These are phyloP conservation scores for Hericium alpestre DNA, from an alignment of 768 basidiomycete species.

Conservation along the genomic window DNA sequence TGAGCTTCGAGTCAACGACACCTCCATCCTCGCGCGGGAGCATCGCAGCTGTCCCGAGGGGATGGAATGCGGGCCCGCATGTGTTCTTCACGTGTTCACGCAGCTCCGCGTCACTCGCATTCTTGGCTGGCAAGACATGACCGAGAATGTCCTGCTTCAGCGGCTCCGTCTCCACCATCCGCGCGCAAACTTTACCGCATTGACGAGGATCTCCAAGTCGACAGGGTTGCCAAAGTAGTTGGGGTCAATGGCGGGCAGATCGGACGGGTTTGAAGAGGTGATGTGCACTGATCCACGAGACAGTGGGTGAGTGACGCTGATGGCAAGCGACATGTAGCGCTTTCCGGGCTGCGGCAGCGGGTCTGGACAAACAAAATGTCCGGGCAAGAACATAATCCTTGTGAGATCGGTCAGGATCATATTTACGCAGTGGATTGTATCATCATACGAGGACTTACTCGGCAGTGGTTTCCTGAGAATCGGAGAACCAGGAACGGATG, in stretches of 20 bases:
- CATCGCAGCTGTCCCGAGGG: neutral
- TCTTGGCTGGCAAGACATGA: no score
- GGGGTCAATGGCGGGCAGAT: slow-evolving; percentile 35
- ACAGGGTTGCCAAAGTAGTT: slow-evolving; percentile 21
- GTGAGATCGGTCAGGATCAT: no score
- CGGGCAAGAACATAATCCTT: slow-evolving; percentile 2
- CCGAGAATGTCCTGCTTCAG: neutral
- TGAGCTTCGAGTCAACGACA: neutral
- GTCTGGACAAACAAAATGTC: slow-evolving; percentile 22
- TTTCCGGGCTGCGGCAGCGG: slow-evolving; percentile 19
- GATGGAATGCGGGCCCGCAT: neutral
- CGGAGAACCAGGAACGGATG: neutral
- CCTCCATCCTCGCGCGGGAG: neutral
- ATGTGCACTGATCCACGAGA: slow-evolving; percentile 38
- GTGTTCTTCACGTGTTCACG: neutral
- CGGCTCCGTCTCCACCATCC: neutral
- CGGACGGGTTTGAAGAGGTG: slow-evolving; percentile 29
- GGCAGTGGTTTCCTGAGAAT: neutral
- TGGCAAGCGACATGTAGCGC: slow-evolving; percentile 25
- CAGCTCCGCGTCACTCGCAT: neutral
- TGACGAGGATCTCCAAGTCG: neutral
- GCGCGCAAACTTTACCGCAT: neutral
- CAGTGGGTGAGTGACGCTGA: slow-evolving; percentile 31
- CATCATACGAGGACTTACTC: neutral
- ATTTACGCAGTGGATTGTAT: no score